A percentile compares a stretch with the other conserved stretches of the same genome.
phyloP scores from a whole-genome alignment of 2,329 filamentous ascomycete genomes.

The Sarocladium oryzae region DNA sequence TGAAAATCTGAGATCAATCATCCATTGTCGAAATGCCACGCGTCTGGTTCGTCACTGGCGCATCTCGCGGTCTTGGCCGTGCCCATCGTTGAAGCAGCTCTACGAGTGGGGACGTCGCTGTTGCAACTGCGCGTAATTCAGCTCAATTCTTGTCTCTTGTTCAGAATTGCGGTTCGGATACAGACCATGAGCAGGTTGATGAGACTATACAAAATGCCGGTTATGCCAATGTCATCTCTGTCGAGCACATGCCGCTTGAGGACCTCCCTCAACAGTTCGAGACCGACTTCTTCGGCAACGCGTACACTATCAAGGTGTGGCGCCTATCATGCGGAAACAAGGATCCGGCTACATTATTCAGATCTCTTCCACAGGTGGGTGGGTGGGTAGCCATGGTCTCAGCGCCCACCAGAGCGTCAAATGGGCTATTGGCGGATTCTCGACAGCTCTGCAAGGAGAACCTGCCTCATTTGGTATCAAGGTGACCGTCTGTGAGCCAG shows the following conservation, averaged over 20 bases:
- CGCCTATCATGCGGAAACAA: slow-evolving; percentile 27
- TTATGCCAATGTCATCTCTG: slow-evolving; percentile 45
- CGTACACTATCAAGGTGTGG: slow-evolving; percentile 42
- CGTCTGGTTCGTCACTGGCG: slow-evolving; percentile 43
- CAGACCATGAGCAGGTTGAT: slow-evolving; percentile 34
- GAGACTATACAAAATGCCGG: slow-evolving; percentile 50
- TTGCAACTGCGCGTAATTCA: slow-evolving; percentile 37
- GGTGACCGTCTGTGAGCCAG: slow-evolving; percentile 32
- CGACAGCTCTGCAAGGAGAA: slow-evolving; percentile 28
- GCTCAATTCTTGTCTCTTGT: slow-evolving; percentile 27
- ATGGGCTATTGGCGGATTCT: slow-evolving; percentile 32
- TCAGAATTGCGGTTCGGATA: slow-evolving; percentile 30
- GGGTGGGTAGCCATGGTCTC: slow-evolving; percentile 26
- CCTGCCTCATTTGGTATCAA: slow-evolving; percentile 30
- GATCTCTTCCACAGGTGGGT: slow-evolving; percentile 31
- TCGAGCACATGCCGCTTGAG: slow-evolving; percentile 43
- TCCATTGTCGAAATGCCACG: slow-evolving; percentile 17
- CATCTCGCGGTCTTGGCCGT: slow-evolving; percentile 40
- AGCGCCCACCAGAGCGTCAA: slow-evolving; percentile 32
- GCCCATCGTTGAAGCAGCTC: slow-evolving; percentile 31
- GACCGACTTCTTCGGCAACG: slow-evolving; percentile 52
- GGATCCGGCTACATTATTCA: slow-evolving; percentile 30
- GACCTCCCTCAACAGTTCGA: slow-evolving; percentile 49
- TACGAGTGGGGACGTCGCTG: slow-evolving; percentile 33
- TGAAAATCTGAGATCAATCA: background rate